A percentile compares a stretch with the other conserved stretches of the same genome.
phyloP scores from a whole-genome alignment of 192 early-diverging fungal species.

The Mortierella hygrophila region DNA sequence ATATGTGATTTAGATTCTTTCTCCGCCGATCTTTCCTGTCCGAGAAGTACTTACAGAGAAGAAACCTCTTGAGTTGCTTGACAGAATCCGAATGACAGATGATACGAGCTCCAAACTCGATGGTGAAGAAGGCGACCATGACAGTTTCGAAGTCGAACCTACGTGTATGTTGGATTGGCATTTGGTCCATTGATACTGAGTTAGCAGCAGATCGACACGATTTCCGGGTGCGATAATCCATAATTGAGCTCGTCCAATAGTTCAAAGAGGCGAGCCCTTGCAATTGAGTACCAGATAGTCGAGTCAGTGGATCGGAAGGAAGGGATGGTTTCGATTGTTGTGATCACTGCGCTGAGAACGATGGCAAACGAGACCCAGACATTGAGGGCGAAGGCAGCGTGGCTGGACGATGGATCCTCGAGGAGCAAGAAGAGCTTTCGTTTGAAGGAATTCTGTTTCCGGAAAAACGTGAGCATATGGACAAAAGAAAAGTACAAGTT shows the following conservation, averaged over 20 bases:
- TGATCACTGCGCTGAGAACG: slow-evolving; percentile 77
- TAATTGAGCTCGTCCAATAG: too few relatives aligned
- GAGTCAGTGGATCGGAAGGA: slow-evolving; percentile 71
- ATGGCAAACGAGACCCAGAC: slow-evolving; percentile 82
- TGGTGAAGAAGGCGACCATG: slow-evolving; percentile 80
- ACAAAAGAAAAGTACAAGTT: background rate
- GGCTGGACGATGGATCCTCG: slow-evolving; percentile 83
- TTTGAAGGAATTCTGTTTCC: slow-evolving; percentile 58
- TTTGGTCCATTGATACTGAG: background rate
- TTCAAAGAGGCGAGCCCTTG: background rate
- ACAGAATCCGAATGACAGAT: slow-evolving; percentile 80
- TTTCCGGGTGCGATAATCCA: background rate
- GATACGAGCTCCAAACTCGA: slow-evolving; percentile 78
- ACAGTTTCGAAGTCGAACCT: slow-evolving; percentile 78
- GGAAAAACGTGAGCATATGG: slow-evolving; percentile 11
- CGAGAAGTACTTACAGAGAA: slow-evolving; percentile 56
- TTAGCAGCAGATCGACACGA: slow-evolving; percentile 1
- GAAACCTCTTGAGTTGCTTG: slow-evolving; percentile 68
- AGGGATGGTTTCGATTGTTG: slow-evolving; percentile 87
- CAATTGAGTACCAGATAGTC: slow-evolving; percentile 60
- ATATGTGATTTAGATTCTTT: background rate
- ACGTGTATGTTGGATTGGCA: background rate
- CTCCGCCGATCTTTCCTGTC: background rate
- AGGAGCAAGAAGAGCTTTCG: slow-evolving; percentile 77
- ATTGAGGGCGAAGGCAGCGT: slow-evolving; percentile 77